Base-by-base conservation (phyloP, 331 rosid species). In the Rosa hybrid region DNA sequence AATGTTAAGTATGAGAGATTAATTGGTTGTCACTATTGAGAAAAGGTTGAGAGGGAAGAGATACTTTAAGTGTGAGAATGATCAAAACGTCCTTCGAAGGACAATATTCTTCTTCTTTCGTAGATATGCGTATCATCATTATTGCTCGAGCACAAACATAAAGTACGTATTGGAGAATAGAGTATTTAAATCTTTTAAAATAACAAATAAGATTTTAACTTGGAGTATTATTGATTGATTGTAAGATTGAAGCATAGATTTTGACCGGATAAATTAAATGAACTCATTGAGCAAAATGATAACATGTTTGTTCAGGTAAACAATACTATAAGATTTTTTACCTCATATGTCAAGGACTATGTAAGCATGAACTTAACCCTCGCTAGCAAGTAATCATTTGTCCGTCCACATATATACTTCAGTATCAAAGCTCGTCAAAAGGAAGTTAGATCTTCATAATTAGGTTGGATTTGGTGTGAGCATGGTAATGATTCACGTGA, bases 381-480 rank as follows among this genome's bases (percentile, higher is more conserved):
- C 12, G 27, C 63, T 7, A 8, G 6, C 25, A 10, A 21, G 68
- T 23, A 25, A 62, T 62, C 39, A 62, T 62, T 62, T 25, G 68
- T 62, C 8, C 68, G 39, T 23, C 39, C 38, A 62, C 17, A 4
- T 9, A 23, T 56, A 62, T 8, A 25, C 7, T 25, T 62, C 39
- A 25, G 68, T 62, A 23, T 62, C 17, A 25, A 62, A 62, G 34
- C 7, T 21, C 38, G 7, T 62, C 68, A 62, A 62, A 62, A 62
- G 68, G 16, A 62, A 62, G 38, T 62, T 62, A 12, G 68, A 62
- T 62, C 30, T 62, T 62, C 68, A 62, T 62, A 62, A 62, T 23
- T 23, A 10, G 38, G 68, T 62, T 62, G 39, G 68, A 62, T 62
- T 62, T 62, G 68, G 39, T 62, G 7, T 21, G 39, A 62, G 68